A percentile compares a stretch with the other conserved stretches of the same genome.
Conservation (phyloP, 192 early-diverging fungal genomes). For the Backusella luteola region DNA sequence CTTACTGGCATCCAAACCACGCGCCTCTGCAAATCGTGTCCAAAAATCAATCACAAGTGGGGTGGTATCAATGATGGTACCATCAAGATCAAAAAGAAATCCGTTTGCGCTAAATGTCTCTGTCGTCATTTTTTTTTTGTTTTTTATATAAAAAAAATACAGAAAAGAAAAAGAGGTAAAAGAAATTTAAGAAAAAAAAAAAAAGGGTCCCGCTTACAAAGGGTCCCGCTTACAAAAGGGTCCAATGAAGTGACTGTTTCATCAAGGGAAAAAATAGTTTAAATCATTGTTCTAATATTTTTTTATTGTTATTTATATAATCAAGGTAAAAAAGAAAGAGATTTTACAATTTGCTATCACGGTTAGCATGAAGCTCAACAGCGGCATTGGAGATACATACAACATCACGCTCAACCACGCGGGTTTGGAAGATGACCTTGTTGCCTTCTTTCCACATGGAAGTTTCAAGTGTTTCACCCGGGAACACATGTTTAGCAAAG, state of each 20-base stretch:
- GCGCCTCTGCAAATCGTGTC: constrained; percentile 38
- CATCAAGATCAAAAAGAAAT: constrained; percentile 43
- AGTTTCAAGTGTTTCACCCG: constrained; percentile 98
- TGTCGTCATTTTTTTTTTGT: background rate
- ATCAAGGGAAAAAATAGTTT: background rate
- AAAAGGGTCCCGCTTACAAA: background rate
- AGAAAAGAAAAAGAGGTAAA: background rate
- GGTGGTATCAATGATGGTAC: constrained; percentile 53
- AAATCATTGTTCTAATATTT: background rate
- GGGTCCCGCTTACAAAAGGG: background rate
- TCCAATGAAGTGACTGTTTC: background rate
- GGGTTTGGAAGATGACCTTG: constrained; percentile 92
- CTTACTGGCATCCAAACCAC: constrained; percentile 38
- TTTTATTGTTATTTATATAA: background rate
- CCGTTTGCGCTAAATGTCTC: constrained; percentile 15
- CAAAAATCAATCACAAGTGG: constrained; percentile 48
- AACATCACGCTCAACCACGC: constrained; percentile 88
- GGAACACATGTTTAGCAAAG: constrained; percentile 85
- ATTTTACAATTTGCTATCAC: constrained; percentile 31
- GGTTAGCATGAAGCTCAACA: constrained; percentile 60
- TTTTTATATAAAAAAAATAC: background rate
- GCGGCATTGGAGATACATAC: constrained; percentile 91
- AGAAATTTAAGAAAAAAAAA: background rate
- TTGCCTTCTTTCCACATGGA: constrained; percentile 91
- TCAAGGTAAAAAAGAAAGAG: background rate